These are phyloP conservation scores for Stenocarpella maydis DNA, from an alignment of 2,329 filamentous ascomycete species.

Conservation along the genomic window DNA sequence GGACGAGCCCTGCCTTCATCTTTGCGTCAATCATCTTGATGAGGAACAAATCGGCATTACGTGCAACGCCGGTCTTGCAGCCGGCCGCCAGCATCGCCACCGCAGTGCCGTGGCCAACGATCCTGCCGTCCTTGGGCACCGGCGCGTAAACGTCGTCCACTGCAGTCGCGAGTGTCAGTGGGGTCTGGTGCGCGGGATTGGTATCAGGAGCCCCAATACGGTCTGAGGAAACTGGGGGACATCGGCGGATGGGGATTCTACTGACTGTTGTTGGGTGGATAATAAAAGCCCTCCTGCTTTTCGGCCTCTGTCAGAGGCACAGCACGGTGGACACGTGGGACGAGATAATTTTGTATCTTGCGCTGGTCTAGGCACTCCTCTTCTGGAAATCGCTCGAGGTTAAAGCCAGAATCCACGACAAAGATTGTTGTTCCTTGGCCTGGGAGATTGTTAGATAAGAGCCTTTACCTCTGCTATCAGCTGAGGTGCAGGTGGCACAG, in stretches of 20 bases:
- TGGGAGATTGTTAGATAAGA: neutral
- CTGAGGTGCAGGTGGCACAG: neutral
- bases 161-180: neutral
- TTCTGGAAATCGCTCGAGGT: neutral
- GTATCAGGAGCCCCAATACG: too few relatives aligned
- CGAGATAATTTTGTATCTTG: neutral
- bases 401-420: neutral
- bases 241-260: neutral
- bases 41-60: conserved; percentile 3
- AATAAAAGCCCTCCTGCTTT: neutral
- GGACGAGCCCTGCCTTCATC: neutral
- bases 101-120: neutral
- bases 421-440: neutral
- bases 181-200: too few relatives aligned
- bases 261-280: conserved; percentile 5
- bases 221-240: neutral
- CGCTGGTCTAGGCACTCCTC: conserved; percentile 9
- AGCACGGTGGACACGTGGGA: neutral
- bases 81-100: neutral
- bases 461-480: neutral
- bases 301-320: neutral
- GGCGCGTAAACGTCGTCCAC: neutral
- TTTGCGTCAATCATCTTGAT: neutral
- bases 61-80: conserved; percentile 12
- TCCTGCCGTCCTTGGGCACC: neutral